Conservation (phyloP, 352 stramenopile genomes). For the Phytophthora syringae region DNA sequence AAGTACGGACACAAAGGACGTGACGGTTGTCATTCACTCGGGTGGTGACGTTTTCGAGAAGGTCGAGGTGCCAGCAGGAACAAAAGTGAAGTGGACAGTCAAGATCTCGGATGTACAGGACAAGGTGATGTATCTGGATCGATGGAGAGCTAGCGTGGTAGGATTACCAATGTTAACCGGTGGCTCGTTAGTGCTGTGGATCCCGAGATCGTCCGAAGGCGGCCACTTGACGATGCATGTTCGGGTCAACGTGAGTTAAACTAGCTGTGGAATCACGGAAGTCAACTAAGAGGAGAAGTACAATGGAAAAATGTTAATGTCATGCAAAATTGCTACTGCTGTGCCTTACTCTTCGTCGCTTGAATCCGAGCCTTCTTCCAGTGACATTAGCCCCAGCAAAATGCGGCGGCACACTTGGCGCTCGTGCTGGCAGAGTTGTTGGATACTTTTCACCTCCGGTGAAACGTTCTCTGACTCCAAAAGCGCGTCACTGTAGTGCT, state of each 20-base stretch:
- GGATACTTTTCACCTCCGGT: constrained; percentile 26
- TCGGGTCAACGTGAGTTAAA: constrained; percentile 56
- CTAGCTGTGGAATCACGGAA: too few species aligned
- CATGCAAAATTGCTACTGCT: too few species aligned
- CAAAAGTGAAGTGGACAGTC: constrained; percentile 22
- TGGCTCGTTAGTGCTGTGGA: constrained; percentile 48
- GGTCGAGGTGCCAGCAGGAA: constrained; percentile 20
- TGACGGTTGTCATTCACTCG: constrained; percentile 39
- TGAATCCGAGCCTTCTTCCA: constrained; percentile 61
- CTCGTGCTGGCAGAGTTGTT: constrained; percentile 51
- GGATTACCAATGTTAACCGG: constrained; percentile 35
- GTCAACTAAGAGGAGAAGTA: too few species aligned
- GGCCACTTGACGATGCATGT: constrained; percentile 49
- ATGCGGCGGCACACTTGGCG: constrained; percentile 67
- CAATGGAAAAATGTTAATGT: too few species aligned
- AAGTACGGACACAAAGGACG: constrained; percentile 31
- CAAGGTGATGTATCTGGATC: constrained; percentile 62
- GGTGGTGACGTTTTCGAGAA: constrained; percentile 27
- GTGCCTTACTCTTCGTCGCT: constrained; percentile 35
- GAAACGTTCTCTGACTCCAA: constrained; percentile 20
- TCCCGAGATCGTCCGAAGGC: constrained; percentile 37
- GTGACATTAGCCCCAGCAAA: constrained; percentile 61
- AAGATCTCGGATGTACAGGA: constrained; percentile 32
- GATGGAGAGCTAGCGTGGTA: constrained; percentile 44
- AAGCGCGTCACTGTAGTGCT: constrained; percentile 60